Evolutionary conservation across 495 filamentous ascomycete species (phyloP).

Genomic region (Neurospora cerealis): DNA sequence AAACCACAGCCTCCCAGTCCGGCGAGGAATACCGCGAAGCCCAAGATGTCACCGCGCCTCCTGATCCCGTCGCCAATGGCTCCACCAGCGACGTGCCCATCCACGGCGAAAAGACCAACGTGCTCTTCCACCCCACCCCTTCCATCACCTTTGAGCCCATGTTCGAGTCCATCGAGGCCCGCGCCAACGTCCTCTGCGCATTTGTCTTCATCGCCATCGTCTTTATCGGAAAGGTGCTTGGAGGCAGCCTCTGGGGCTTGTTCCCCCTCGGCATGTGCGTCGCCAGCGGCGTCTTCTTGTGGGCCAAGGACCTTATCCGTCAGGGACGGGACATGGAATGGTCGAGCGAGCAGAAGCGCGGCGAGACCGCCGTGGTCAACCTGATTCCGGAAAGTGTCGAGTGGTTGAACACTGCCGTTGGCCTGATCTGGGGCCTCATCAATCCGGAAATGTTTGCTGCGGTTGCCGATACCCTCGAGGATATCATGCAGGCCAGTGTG

Average conservation of each 20-base stretch:
- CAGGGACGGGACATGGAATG: conserved; percentile 80
- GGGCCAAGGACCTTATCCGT: conserved; percentile 76
- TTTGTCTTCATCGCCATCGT: conserved; percentile 63
- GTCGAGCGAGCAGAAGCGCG: conserved; percentile 75
- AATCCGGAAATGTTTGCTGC: conserved; percentile 88
- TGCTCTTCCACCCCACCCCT: conserved; percentile 91
- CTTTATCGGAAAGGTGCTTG: conserved; percentile 59
- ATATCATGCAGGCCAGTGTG: conserved; percentile 93
- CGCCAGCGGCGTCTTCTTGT: conserved; percentile 67
- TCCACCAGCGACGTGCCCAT: conserved; percentile 89
- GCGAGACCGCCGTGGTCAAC: conserved; percentile 71
- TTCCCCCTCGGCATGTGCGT: conserved; percentile 61
- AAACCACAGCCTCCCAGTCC: conserved; percentile 47
- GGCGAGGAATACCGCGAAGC: conserved; percentile 67
- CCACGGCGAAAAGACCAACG: conserved; percentile 89
- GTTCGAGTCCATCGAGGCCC: conserved; percentile 64
- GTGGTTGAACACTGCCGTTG: conserved; percentile 86
- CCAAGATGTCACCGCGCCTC: conserved; percentile 86
- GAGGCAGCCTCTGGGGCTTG: conserved; percentile 64
- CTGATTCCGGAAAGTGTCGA: conserved; percentile 82
- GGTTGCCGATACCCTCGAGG: conserved; percentile 45
- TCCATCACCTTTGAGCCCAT: conserved; percentile 78
- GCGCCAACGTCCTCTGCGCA: conserved; percentile 55
- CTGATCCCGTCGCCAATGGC: conserved; percentile 69
- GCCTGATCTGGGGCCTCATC: conserved; percentile 76